Conservation (phyloP, 163 green algal species). For the Coccomyxa subellipsoidea region DNA sequence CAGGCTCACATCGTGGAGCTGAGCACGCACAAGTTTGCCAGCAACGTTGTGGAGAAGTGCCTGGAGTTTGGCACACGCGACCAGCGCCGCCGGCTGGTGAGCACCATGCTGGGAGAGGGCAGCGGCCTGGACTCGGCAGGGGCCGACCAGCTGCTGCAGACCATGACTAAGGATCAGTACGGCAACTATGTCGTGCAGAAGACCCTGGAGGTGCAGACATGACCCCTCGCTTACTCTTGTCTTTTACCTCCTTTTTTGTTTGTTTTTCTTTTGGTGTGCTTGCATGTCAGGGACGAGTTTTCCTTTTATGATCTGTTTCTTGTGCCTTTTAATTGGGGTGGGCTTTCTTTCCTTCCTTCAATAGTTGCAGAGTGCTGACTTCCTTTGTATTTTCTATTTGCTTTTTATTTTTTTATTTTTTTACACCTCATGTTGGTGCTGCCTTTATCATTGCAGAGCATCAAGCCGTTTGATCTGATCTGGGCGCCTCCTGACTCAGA, state of each 20-base stretch:
- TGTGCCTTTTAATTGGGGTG: too few species aligned
- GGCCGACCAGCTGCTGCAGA: slow-evolving; percentile 42
- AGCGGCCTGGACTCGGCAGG: background rate
- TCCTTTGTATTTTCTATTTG: background rate
- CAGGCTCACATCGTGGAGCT: slow-evolving; percentile 20
- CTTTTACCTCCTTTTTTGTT: too few species aligned
- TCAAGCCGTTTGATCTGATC: background rate
- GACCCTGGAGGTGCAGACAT: slow-evolving; percentile 48
- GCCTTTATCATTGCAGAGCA: background rate
- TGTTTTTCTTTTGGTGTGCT: too few species aligned
- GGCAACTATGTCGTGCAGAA: slow-evolving; percentile 95
- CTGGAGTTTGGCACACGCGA: slow-evolving; percentile 61
- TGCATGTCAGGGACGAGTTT: too few species aligned
- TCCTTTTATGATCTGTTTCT: too few species aligned
- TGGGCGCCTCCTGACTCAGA: background rate
- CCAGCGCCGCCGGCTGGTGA: slow-evolving; percentile 71
- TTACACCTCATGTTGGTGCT: too few species aligned
- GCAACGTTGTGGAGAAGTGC: slow-evolving; percentile 93
- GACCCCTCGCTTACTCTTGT: background rate
- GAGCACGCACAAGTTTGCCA: slow-evolving; percentile 72
- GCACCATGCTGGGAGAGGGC: slow-evolving; percentile 54
- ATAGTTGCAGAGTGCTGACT: too few species aligned
- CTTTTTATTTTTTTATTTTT: too few species aligned
- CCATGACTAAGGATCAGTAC: slow-evolving; percentile 90
- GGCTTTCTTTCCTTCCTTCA: background rate